Base-by-base conservation (phyloP, 2,329 filamentous ascomycete species). In the Ophiostoma novo-ulmi region DNA sequence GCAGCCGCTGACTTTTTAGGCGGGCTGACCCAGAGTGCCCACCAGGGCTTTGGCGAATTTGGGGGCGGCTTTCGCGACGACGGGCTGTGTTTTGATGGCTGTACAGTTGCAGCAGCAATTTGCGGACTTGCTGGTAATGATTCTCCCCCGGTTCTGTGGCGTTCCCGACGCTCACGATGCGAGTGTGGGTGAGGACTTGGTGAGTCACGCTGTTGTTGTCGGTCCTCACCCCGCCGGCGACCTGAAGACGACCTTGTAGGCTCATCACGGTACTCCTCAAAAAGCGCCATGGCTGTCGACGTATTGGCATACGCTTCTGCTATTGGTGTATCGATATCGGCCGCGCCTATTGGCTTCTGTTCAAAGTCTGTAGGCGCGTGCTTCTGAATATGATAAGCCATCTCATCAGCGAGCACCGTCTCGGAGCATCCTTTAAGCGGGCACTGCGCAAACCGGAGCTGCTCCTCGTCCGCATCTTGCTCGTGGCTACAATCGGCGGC, bases 401-500 rank as follows among this genome's bases (percentile, higher is more conserved):
- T 79, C 74, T 89, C 85, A 20, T 80, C 77, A 8, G 81, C 75
- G 7, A 81, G 78, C 26, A 89, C 77, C n/a, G 82, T 77, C 76
- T 91, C 88, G 41, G 85, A 85, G 75, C 89, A 91, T 31, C 82
- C 84, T 20, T 85, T 82, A 44, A 83, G 74, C 0, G 85, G 83
- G 74, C 88, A 89, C 61, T 84, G 80, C 31, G 82, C 79, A 75
- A 87, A 71, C 87, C 20, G 79, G 71, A 8, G 74, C 73, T 69
- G 64, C 13, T 64, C 70, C 36, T 48, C 38, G 13, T 80, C 78
- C 11, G 79, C 77, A 70, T 74, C 44, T 69, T 69, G 35, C 73
- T 74, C 48, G 26, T 67, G 65, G 66, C 38, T 36, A 5, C 14
- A 17, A 10, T 35, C 26, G 72, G 74, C 70, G 77, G 77, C 64